Base-by-base conservation (phyloP, 2,329 filamentous ascomycete species). In the Fragosphaeria purpurea region DNA sequence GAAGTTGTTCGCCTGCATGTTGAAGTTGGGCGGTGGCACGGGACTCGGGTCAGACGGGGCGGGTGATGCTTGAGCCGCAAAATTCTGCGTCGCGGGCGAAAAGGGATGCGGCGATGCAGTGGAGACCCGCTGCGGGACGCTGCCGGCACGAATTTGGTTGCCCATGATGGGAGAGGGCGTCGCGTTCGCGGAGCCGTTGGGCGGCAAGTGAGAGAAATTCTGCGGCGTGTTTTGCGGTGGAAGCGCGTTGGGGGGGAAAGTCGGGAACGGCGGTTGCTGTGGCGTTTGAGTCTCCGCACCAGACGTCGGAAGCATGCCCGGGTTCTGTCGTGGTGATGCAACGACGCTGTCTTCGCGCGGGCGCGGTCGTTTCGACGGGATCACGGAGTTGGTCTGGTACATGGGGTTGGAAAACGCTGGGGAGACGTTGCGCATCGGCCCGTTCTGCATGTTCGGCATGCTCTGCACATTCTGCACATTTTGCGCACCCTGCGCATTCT, bases 251-350 rank as follows among this genome's bases (percentile, higher is more conserved):
- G 75, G 77, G 63, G 83, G 86, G 65, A 84, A 91, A 57, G 80
- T 81, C 33, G 83, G 74, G 60, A 83, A 90, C 48, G 77, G 76
- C 55, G 82, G 77, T 63, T 91, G 87, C 61, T 88, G 86, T 37
- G 91, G 91, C 34, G 91, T 97, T 37, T 91, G 91, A 34, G 91
- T 97, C 64, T 95, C 90, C 60, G 91, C 91, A 67, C 91, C 87
- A 68, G 91, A 94, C 31, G 80, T 82, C 46, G 87, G 85, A 34
- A 88, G 69, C 69, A 86, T 86, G 57, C 80, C 80, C 5, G 84
- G 79, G 50, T 84, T 82, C 63, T 84, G 86, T 61, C 83, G 79
- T 48, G 91, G 89, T 35, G 89, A 94, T 64, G 86, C 83, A 58
- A 83, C 84, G 62, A 93, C 77, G 62, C 83, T 90, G 67, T 96